These are phyloP conservation scores for Pythium sp. DNA, from an alignment of 352 stramenopile species.

Conservation along the genomic window DNA sequence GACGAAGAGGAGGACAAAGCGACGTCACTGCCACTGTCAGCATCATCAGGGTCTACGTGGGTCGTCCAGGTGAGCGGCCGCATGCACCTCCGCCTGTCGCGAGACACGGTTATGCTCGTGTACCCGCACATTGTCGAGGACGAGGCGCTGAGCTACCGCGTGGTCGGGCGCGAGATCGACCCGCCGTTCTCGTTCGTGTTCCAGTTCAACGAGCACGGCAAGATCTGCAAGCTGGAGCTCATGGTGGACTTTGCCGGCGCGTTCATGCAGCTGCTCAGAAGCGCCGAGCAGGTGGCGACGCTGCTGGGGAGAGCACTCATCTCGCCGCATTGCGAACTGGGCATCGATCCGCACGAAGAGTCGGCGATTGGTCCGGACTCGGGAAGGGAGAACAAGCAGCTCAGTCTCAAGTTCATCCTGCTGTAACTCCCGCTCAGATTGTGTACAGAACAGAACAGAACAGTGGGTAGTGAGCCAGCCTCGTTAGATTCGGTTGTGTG, in stretches of 20 bases:
- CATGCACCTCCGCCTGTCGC: constrained; percentile 52
- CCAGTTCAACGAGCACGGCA: constrained; percentile 49
- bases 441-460: neutral
- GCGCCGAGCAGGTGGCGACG: constrained; percentile 25
- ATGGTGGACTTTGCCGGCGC: constrained; percentile 54
- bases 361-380: constrained; percentile 27
- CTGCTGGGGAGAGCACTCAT: constrained; percentile 50
- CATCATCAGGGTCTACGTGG: constrained; percentile 14
- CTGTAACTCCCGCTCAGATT: constrained; percentile 25
- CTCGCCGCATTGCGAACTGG: constrained; percentile 52
- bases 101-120: constrained; percentile 68
- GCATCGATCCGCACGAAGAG: constrained; percentile 48
- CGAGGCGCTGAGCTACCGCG: constrained; percentile 43
- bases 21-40: neutral
- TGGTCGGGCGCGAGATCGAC: constrained; percentile 61
- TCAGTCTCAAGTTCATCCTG: constrained; percentile 73
- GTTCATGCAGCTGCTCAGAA: constrained; percentile 46
- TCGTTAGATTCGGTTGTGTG: neutral
- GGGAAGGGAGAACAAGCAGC: constrained; percentile 47
- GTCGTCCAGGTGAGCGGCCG: constrained; percentile 35
- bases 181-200: constrained; percentile 46
- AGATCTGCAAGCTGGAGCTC: constrained; percentile 56
- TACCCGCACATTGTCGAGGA: constrained; percentile 60
- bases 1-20: constrained; percentile 8
- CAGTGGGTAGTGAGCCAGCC: neutral